Base-by-base conservation (phyloP, 768 basidiomycete genomes). In the Mycena leptocephala region DNA sequence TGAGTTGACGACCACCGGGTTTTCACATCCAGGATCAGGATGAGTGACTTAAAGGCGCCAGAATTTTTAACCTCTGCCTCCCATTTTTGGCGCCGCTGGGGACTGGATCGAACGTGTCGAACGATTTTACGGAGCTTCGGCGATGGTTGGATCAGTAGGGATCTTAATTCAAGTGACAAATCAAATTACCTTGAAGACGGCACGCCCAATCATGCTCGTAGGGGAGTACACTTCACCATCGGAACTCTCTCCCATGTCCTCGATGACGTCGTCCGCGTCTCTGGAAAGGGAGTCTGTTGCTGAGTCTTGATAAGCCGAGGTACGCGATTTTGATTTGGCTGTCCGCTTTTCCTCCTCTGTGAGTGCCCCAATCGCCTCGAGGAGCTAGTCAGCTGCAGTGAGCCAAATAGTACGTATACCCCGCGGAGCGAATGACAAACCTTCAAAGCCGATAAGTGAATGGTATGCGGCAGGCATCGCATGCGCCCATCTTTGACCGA, bases 391-490 rank as follows among this genome's bases (percentile, higher is more conserved):
- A 30, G 37, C 22, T 37, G 35, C 35, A 37, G 35, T 37, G 35
- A 37, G 35, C 13, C 35, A 37, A 37, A 13, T 37, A 37, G 35
- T 37, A 37, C 35, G 35, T 37, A 37, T 37, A 55, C 32, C 10
- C 10, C 7, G 24, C n/a, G 18, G n/a, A 33, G 28, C 20, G 6
- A 11, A 51, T 35, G 18, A 51, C 2, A 30, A 1, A 83, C 84
- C 78, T 84, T 77, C 3, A 84, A 35, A 83, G 84, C 83, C 5
- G 85, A 83, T 43, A 87, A 80, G 69, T 87, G 84, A 20, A 86
- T 79, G 0, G 84, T 86, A 39, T 87, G 86, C 0, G 85, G 86
- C 83, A 86, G 84, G 75, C 86, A 87, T 30, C 79, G 81, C 32
- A 84, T 72, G 5, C 82, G 80, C 11, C 82, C 79, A 9, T 81